phyloP scores from a whole-genome alignment of 257 asterid species.

The Solanum pinnatisectum region DNA sequence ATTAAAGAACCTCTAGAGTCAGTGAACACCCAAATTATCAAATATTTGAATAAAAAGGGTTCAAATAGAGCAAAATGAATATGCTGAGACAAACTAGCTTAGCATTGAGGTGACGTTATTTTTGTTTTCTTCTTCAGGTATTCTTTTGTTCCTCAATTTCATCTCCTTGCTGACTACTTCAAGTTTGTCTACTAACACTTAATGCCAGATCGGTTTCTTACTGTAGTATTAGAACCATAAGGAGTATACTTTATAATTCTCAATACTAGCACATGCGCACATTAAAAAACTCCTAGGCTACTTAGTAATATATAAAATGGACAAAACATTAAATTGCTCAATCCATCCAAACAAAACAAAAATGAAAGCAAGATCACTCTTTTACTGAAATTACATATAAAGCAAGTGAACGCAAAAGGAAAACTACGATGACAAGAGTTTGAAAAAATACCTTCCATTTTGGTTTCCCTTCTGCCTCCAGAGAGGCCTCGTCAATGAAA shows the following conservation, averaged over 20 bases:
- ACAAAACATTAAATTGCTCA: not conserved
- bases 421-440: not conserved
- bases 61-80: not conserved
- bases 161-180: not conserved
- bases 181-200: not conserved
- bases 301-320: not conserved
- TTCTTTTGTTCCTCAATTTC: not conserved
- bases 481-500: constrained; percentile 83
- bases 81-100: not conserved
- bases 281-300: not conserved
- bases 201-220: not conserved
- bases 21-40: not conserved
- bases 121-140: not conserved
- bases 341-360: not conserved
- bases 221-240: not conserved
- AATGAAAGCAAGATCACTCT: not conserved
- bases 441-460: constrained; percentile 83
- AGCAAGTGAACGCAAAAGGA: constrained; percentile 1
- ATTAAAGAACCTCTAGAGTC: not conserved
- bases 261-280: not conserved
- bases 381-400: not conserved
- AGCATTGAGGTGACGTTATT: not conserved
- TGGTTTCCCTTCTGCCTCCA: constrained; percentile 94
- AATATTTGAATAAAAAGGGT: not conserved
- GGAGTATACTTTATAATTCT: not conserved